Evolutionary conservation across 495 filamentous ascomycete species (phyloP), one percentile per base, ranked within the genome.

Genomic region (Podospora fimiseda): DNA sequence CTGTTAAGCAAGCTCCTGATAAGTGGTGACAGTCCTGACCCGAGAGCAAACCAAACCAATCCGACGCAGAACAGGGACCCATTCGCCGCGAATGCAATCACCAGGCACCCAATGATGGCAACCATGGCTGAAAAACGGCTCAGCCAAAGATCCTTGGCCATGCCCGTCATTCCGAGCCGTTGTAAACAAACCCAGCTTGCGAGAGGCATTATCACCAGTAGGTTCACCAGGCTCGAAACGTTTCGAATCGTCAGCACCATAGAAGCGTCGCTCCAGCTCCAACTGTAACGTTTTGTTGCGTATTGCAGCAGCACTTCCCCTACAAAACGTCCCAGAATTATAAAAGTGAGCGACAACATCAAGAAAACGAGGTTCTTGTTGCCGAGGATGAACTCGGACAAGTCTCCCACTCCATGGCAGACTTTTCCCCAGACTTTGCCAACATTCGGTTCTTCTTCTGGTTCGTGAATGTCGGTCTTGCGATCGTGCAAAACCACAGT

Each of bases 291-390:
- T 37, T 59, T 57, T 2, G 60, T 64, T 9, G 64, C 59, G 52
- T 70, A 70, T 48, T 70, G 68, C 2, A 70, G 47, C 2, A 70
- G 42, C 9, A 69, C 11, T 30, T 64, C 64, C 15, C 59, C 53
- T 15, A 62, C 60, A 15, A 56, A 62, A 22, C 55, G 49, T 20
- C 60, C 64, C 9, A 66, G 36, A 45, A 67, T 38, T 33, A 55
- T 50, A 27, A 65, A 69, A 1, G 51, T 38, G 16, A 57, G 44
- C 4, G 64, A 61, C 2, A 64, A 3, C 16, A 67, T 59, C 40
- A 69, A 49, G 33, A 68, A 49, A 1, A 33, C 27, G 27, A 61
- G 23, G 15, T 47, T 54, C 36, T 30, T 49, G 55, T 66, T 63
- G 24, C 53, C 49, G 1, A 62, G 37, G 1, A 67, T 48, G 16